Evolutionary conservation across 2,329 filamentous ascomycete genomes (phyloP).

Genomic region (Endoconidiophora polonica): DNA sequence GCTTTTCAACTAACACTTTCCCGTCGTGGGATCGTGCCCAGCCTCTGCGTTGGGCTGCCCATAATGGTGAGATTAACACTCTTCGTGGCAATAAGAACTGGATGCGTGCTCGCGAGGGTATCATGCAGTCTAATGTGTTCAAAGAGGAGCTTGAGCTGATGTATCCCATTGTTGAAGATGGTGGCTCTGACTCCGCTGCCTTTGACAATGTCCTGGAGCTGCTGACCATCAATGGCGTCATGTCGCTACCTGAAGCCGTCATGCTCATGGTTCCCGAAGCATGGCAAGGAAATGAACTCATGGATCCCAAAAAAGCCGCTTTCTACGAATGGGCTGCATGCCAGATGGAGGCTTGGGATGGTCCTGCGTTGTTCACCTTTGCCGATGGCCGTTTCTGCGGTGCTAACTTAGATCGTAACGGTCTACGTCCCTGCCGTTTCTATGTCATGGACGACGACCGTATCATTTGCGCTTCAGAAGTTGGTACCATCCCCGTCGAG

Average conservation of each 20-base stretch:
- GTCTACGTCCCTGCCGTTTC: constrained; percentile 86
- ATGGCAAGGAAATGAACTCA: constrained; percentile 83
- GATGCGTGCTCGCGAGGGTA: constrained; percentile 94
- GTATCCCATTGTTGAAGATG: constrained; percentile 91
- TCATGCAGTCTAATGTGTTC: constrained; percentile 85
- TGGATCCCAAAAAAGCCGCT: constrained; percentile 89
- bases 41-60: constrained; percentile 87
- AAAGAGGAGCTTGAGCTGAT: constrained; percentile 79
- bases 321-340: constrained; percentile 99
- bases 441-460: constrained; percentile 94
- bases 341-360: constrained; percentile 98
- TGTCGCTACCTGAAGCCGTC: constrained; percentile 86
- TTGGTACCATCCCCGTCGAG: constrained; percentile 82
- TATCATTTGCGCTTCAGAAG: constrained; percentile 93
- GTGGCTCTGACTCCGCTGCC: constrained; percentile 88
- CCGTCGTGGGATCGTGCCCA: constrained; percentile 97
- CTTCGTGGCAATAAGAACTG: constrained; percentile 97
- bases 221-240: constrained; percentile 84
- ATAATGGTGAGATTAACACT: constrained; percentile 98
- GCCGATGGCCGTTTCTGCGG: constrained; percentile 92
- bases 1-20: constrained; percentile 97
- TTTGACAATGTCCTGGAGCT: constrained; percentile 95
- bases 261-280: constrained; percentile 99
- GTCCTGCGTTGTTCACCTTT: constrained; percentile 90
- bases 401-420: constrained; percentile 91